Evolutionary conservation across 768 basidiomycete genomes (phyloP), one percentile per base, ranked within the genome.

Genomic region (Phylloporus scabripes): DNA sequence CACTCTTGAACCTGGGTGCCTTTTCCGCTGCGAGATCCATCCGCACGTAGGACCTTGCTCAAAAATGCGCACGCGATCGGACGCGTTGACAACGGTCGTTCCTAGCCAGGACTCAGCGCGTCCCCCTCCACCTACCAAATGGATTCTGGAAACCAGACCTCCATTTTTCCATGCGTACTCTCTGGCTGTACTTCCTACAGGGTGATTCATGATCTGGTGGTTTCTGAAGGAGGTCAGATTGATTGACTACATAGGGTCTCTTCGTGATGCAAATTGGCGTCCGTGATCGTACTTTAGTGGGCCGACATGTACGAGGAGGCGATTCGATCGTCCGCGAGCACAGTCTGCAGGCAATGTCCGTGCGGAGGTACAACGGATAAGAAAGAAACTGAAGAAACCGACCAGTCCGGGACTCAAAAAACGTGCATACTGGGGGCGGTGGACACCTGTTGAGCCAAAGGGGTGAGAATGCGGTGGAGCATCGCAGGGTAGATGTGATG

Each of bases 401-500:
- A 10, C 41, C 4, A 28, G 21, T 28, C n/a, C 10, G 15, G 5
- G n/a, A 24, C 12, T n/a, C 3, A 7, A 41, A 8, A 41, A 8
- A 20, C 24, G 15, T 41, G 24, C 40, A 41, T 15, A 41, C 15
- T 2, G 39, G 7, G n/a, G 17, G 4, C 34, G 15, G n/a, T 18
- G 20, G 38, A 21, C 17, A 15, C 6, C 21, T 36, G 39, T 31
- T 18, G 20, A 33, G 26, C 23, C 34, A 37, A 14, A 18, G 47
- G 33, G 52, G 42, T 45, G 50, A 45, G 46, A 47, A 11, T 10
- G 5, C 7, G 15, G 32, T 23, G 39, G 18, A n/a, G 37, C 49
- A 20, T n/a, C 29, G 18, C 18, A 18, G 40, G 49, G 49, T 45
- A 57, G 21, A 12, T 31, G 45, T 55, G 55, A 60, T 48, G n/a